phyloP scores from a whole-genome alignment of 257 asterid species.

The Solanum rostratum region DNA sequence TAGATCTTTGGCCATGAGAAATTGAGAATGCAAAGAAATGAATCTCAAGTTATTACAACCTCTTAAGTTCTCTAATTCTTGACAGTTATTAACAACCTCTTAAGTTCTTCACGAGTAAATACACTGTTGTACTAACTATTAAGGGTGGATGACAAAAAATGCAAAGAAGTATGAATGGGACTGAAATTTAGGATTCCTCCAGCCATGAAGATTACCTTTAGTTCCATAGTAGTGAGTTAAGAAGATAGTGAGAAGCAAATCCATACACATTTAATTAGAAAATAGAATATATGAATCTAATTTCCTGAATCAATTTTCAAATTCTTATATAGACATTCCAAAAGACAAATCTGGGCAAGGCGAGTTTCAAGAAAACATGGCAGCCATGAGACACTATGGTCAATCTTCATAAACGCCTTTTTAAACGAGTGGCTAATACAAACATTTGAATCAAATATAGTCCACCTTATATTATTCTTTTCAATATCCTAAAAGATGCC shows the following conservation, averaged over 20 bases:
- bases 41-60: too few relatives aligned
- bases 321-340: background rate
- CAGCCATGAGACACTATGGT: background rate
- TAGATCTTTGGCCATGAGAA: too few relatives aligned
- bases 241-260: background rate
- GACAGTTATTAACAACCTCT: background rate
- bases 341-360: background rate
- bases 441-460: background rate
- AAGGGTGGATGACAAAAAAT: background rate
- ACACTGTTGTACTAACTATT: background rate
- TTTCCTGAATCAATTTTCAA: background rate
- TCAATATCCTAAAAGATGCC: background rate
- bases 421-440: background rate
- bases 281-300: background rate
- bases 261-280: background rate
- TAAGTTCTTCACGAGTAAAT: background rate
- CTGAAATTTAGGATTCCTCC: background rate
- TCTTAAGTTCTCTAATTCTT: background rate
- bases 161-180: background rate
- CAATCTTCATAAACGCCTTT: background rate
- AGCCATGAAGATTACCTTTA: background rate
- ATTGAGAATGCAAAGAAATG: too few relatives aligned
- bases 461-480: background rate
- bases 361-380: background rate
- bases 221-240: background rate